phyloP scores from a whole-genome alignment of 805 yeast species.

The Wickerhamomyces canadensis region DNA sequence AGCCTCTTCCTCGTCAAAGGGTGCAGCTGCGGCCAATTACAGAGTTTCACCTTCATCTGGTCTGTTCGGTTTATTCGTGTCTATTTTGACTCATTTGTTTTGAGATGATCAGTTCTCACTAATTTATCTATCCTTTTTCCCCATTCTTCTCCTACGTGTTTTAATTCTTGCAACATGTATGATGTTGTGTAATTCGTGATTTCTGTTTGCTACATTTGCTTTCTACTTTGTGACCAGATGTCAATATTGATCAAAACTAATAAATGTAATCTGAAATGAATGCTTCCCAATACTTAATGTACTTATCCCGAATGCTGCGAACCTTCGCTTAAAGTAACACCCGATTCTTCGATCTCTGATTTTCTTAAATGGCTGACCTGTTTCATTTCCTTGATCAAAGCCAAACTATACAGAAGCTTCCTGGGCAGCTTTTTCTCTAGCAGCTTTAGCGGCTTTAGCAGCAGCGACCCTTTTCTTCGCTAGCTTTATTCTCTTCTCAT shows the following conservation, averaged over 20 bases:
- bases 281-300: too few relatives aligned
- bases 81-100: conserved; percentile 33
- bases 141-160: background rate
- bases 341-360: too few relatives aligned
- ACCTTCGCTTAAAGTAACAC: too few relatives aligned
- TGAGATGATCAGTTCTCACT: background rate
- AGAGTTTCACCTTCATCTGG: conserved; percentile 8
- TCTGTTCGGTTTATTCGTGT: conserved; percentile 27
- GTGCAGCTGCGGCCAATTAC: conserved; percentile 6
- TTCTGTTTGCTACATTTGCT: too few relatives aligned
- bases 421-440: conserved; percentile 2
- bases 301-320: too few relatives aligned
- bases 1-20: conserved; percentile 13
- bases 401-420: conserved; percentile 5
- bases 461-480: conserved; percentile 10
- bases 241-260: too few relatives aligned
- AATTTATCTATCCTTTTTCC: background rate
- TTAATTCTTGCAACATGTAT: too few relatives aligned
- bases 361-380: too few relatives aligned
- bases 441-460: conserved; percentile 14
- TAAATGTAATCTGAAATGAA: too few relatives aligned
- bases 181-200: too few relatives aligned
- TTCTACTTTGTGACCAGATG: too few relatives aligned
- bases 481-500: conserved; percentile 54
- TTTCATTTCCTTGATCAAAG: too few relatives aligned